Conservation (phyloP, 2,329 filamentous ascomycete species). For the Onygena corvina region DNA sequence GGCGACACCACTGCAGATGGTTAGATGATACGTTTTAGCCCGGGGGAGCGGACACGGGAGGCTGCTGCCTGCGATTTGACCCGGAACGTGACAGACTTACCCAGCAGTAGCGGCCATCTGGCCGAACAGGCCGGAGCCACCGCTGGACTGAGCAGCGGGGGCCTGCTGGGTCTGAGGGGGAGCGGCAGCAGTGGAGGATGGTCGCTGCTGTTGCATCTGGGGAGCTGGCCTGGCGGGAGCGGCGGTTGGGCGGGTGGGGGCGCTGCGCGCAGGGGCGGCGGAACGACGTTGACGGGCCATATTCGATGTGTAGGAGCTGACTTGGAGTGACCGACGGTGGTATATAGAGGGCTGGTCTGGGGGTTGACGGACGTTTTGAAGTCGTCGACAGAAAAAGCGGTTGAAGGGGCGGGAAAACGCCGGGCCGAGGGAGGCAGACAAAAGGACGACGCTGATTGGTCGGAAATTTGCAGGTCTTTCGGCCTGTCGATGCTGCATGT, state of each 20-base stretch:
- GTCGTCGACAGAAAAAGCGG: background rate
- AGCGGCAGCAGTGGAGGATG: constrained; percentile 56
- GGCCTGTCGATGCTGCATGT: constrained; percentile 2
- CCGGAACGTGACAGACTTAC: constrained; percentile 48
- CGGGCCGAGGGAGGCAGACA: background rate
- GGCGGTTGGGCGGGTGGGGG: constrained; percentile 54
- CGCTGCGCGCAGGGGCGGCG: constrained; percentile 41
- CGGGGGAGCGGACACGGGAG: background rate
- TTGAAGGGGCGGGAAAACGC: background rate
- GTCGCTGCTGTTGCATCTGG: constrained; percentile 46
- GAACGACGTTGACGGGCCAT: constrained; percentile 72
- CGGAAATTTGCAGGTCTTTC: background rate
- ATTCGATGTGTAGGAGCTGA: constrained; percentile 20
- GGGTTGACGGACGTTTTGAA: background rate
- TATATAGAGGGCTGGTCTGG: background rate
- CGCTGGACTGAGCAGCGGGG: constrained; percentile 40
- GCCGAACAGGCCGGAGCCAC: constrained; percentile 76
- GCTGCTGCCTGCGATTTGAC: background rate
- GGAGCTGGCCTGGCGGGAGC: constrained; percentile 46
- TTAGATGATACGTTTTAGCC: constrained; percentile 17
- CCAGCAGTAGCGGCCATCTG: constrained; percentile 97
- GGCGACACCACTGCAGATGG: constrained; percentile 68
- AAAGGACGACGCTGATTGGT: background rate
- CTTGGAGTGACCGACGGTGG: background rate
- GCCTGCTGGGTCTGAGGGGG: constrained; percentile 33